phyloP scores from a whole-genome alignment of 2,329 filamentous ascomycete genomes.

The Plenodomus lindquistii region DNA sequence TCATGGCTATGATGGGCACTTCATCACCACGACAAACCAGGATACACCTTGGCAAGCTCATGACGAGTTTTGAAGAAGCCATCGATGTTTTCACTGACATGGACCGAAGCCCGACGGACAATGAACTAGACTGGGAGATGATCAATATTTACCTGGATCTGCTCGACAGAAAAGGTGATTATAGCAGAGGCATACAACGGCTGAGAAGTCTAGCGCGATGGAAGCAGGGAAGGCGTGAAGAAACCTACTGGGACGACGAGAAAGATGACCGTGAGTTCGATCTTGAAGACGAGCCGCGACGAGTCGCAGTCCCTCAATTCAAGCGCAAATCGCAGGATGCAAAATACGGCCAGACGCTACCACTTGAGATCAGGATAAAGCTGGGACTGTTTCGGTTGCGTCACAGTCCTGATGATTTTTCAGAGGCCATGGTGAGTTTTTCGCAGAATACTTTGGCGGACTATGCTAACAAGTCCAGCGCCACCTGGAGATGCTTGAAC shows the following conservation, averaged over 20 bases:
- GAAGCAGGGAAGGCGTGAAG: conserved; percentile 75
- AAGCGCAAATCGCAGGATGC: conserved; percentile 57
- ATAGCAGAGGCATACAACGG: conserved; percentile 67
- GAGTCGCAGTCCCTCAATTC: conserved; percentile 66
- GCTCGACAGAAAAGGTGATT: conserved; percentile 66
- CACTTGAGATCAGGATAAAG: conserved; percentile 80
- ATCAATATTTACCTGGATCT: conserved; percentile 85
- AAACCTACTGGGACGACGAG: conserved; percentile 75
- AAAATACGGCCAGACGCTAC: conserved; percentile 73
- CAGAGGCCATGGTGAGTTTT: conserved; percentile 72
- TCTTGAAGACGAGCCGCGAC: conserved; percentile 67
- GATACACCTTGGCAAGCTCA: conserved; percentile 53
- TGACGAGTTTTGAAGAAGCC: conserved; percentile 56
- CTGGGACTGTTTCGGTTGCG: conserved; percentile 82
- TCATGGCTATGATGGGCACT: conserved; percentile 61
- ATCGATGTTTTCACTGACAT: conserved; percentile 53
- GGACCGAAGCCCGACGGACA: conserved; percentile 47
- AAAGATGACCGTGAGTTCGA: conserved; percentile 92
- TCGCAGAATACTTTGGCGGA: not conserved
- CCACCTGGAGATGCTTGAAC: conserved; percentile 66
- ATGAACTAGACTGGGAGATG: conserved; percentile 73
- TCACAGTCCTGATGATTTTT: conserved; percentile 61
- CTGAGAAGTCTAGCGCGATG: conserved; percentile 77
- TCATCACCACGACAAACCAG: conserved; percentile 53
- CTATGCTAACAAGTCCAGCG: conserved; percentile 40